These are phyloP conservation scores for Globisporangium apiculatum DNA, from an alignment of 352 stramenopile species.

Conservation along the genomic window DNA sequence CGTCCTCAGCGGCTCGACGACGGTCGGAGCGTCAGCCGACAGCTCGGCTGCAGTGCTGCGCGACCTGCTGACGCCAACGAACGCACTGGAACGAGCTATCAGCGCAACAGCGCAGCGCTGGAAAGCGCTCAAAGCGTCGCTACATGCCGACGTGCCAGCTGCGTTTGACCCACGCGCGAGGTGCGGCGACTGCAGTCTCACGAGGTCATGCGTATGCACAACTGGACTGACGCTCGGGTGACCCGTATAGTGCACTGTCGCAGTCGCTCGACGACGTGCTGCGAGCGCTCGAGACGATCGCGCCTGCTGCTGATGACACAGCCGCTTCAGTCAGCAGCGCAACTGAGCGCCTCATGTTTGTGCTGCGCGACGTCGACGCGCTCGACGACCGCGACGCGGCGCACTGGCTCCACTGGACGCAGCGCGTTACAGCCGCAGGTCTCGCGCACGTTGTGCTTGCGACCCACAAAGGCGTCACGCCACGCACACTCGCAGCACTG, in stretches of 20 bases:
- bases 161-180: constrained; percentile 29
- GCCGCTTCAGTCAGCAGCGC: constrained; percentile 3
- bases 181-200: not conserved
- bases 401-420: constrained; percentile 42
- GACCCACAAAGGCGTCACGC: constrained; percentile 36
- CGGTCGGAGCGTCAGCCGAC: constrained; percentile 18
- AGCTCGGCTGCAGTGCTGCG: constrained; percentile 26
- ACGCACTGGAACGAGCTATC: constrained; percentile 14
- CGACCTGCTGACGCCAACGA: constrained; percentile 20
- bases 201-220: not conserved
- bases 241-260: constrained; percentile 1
- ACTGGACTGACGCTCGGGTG: no score
- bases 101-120: constrained; percentile 30
- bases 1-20: constrained; percentile 10
- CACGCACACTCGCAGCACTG: constrained; percentile 28
- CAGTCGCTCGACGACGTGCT: constrained; percentile 2
- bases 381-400: constrained; percentile 25
- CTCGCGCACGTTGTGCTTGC: constrained; percentile 56
- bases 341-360: constrained; percentile 32
- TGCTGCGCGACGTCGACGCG: constrained; percentile 45
- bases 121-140: constrained; percentile 25
- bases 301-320: constrained; percentile 7
- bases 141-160: constrained; percentile 36
- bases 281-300: not conserved
- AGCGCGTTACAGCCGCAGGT: constrained; percentile 30